Base-by-base conservation (phyloP, 257 asterid genomes). In the Nicotiana paniculata region DNA sequence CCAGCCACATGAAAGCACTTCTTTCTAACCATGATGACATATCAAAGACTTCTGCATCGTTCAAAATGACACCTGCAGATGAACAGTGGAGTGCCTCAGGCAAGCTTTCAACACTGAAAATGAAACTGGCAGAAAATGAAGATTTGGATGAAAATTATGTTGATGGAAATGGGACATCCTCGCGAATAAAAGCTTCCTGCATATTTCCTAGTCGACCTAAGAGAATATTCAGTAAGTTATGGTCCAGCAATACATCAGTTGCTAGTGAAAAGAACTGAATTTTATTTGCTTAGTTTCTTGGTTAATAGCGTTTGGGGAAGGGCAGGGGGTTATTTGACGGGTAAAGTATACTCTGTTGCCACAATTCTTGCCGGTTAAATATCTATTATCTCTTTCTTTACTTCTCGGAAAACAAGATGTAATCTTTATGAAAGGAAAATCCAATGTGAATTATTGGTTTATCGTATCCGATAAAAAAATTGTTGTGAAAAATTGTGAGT, bases 1-100 rank as follows among this genome's bases (percentile, higher is more conserved):
- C 97, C 0, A 80, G 81, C 89, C 86, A 90, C 85, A 91, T 94
- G 46, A 92, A 91, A 83, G 97, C 92, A 4, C 83, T 93, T 13
- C 35, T 92, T 66, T 89, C 93, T 46, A 32, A 67, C 18, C 91
- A 86, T 1, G 89, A 85, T 76, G 87, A 85, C 82, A 81, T 87
- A 39, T 48, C 94, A 67, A 88, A 85, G 35, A 65, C 90, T 32
- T 79, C 81, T 28, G 84, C 89, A 72, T 86, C 90, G 1, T 82
- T 86, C 26, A 88, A 80, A 17, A 61, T 80, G 8, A 57, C 77
- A 24, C 84, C 87, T 10, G 81, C 88, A 24, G 95, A 92, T 39
- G 97, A 94, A 51, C 93, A 90, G 75, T 92, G 97, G 96, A 91
- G 96, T 35, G 89, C 88, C 10, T 88, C 94, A 2, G 92, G 92